Conservation (phyloP, 2,329 filamentous ascomycete species). For the Diplodia corticola region DNA sequence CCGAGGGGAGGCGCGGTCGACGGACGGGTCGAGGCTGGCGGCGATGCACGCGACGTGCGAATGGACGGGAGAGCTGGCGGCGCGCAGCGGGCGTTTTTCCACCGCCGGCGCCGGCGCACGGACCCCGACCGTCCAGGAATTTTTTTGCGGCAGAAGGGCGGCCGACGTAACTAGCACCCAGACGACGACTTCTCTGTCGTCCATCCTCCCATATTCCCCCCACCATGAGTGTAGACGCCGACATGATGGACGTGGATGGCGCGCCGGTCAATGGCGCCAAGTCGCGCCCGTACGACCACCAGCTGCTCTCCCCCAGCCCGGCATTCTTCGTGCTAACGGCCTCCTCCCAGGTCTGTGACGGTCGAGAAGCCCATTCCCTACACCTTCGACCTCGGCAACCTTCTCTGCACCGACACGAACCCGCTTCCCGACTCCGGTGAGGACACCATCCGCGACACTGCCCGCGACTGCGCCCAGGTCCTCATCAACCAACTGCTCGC, state of each 20-base stretch:
- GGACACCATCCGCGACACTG: conserved; percentile 67
- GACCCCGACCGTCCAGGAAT: not conserved
- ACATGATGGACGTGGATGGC: conserved; percentile 34
- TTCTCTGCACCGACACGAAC: conserved; percentile 85
- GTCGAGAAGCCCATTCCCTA: conserved; percentile 79
- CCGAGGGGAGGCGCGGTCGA: not conserved
- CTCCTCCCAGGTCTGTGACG: conserved; percentile 31
- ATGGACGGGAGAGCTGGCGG: not conserved
- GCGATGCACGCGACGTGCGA: not conserved
- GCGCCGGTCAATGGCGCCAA: not conserved
- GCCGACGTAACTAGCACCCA: not conserved
- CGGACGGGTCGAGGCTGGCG: not conserved
- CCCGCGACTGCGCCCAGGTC: conserved; percentile 86
- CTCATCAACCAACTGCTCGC: conserved; percentile 93
- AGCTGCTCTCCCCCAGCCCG: not conserved
- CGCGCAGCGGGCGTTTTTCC: conserved; percentile 20
- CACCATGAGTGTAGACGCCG: conserved; percentile 31
- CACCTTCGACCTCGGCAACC: conserved; percentile 86
- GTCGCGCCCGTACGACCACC: conserved; percentile 32
- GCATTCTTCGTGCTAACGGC: not conserved
- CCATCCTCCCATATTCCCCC: not conserved
- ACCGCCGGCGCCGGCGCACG: conserved; percentile 12
- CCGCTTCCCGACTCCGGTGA: conserved; percentile 68
- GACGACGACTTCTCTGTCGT: too few relatives aligned
- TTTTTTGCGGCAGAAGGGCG: not conserved